Percentiles rank a stretch among this genome's conserved stretches.
Conservation (phyloP, 768 basidiomycete species). For the Amanita pallidorosea region DNA sequence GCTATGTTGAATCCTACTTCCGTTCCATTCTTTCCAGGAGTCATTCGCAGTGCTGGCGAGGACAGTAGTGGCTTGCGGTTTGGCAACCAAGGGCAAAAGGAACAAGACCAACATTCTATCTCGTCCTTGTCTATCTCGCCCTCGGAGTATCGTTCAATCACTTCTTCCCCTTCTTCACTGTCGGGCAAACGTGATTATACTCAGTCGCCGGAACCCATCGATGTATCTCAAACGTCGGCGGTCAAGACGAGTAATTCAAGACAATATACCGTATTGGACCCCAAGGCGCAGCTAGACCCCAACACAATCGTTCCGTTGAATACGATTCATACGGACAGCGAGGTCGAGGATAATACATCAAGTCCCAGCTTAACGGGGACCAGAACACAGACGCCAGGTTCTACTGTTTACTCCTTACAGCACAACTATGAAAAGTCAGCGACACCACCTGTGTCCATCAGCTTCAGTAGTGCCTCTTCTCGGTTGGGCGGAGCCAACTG, state of each 20-base stretch:
- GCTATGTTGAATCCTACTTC: conserved; percentile 74
- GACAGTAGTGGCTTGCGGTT: conserved; percentile 37
- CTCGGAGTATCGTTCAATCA: conserved; percentile 55
- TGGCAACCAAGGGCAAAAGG: conserved; percentile 33
- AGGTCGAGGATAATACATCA: conserved; percentile 31
- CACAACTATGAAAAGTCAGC: conserved; percentile 26
- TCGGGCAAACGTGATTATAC: conserved; percentile 23
- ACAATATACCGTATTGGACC: conserved; percentile 26
- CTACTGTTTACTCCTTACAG: conserved; percentile 28
- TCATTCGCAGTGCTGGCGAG: conserved; percentile 45
- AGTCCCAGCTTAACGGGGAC: conserved; percentile 13
- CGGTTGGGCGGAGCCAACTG: conserved; percentile 40
- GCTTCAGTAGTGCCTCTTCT: conserved; percentile 27
- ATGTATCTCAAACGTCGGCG: conserved; percentile 35
- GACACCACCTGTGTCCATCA: conserved; percentile 36
- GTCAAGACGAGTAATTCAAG: conserved; percentile 33
- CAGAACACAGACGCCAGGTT: conserved; percentile 11
- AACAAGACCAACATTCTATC: conserved; percentile 36
- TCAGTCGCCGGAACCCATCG: conserved; percentile 25
- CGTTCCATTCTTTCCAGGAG: conserved; percentile 77
- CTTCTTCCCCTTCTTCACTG: conserved; percentile 61
- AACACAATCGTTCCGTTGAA: conserved; percentile 41
- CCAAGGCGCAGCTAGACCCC: conserved; percentile 31
- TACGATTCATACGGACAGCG: conserved; percentile 39
- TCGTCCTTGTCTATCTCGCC: conserved; percentile 52